Evolutionary conservation across 2,329 filamentous ascomycete species (phyloP), one percentile per base, ranked within the genome.

Genomic region (Colletotrichum eleusines): DNA sequence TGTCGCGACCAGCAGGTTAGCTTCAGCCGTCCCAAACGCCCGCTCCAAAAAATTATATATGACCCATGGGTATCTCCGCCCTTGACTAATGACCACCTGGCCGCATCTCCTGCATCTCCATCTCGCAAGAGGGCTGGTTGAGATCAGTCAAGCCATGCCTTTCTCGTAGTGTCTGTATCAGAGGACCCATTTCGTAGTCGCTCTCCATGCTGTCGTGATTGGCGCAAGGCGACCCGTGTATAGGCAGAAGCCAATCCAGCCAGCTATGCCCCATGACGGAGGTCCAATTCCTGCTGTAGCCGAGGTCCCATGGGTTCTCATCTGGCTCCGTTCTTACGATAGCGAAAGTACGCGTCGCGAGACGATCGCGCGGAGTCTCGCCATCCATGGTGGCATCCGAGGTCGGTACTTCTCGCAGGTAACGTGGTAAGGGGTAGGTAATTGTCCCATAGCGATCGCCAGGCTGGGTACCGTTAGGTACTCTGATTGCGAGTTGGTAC

Each of bases 231-330:
- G 92, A 94, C 70, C 88, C 86, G 67, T 85, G 89, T 42, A 97
- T 79, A 0, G 95, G 95, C 1, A 97, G 81, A 16, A 97, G 77
- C 95, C 95, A 98, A 71, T 97, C 92, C 18, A 91, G 72, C 2
- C 90, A 73, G 26, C 82, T 88, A 57, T 87, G 81, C 0, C 95
- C 95, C 90, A 99, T 94, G 31, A 98, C 89, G 18, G 91, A 87
- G 73, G 89, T 88, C 82, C 94, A 91, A 77, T 98, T 98, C 35
- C 84, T 81, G 72, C 87, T 85, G 11, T 82, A 81, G 2, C 92
- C 93, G 0, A 96, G 83, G 75, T 97, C 89, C 90, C 94, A 99
- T 0, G 94, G 94, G 74, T 97, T 97, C 75, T 96, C 91, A 12
- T 93, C 91, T 0, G 89, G 86, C 3, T 89, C 84, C 0, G 92